These are phyloP conservation scores for Tulasnella calospora DNA, from an alignment of 768 basidiomycete species.

Conservation along the genomic window DNA sequence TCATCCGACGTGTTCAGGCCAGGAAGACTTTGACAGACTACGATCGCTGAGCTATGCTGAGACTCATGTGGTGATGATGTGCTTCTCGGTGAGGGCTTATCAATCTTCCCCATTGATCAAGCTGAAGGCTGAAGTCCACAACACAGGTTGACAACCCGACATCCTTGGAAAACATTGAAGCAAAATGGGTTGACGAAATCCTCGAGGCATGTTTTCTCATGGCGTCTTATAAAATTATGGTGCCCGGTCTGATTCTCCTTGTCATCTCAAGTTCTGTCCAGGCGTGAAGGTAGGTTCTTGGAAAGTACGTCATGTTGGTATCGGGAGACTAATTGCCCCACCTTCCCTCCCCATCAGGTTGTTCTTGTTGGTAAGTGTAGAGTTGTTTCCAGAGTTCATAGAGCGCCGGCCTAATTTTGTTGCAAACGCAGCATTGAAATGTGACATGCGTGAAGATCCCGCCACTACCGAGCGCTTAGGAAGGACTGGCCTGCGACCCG, in stretches of 20 bases:
- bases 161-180: slow-evolving; percentile 94
- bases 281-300: slow-evolving; percentile 73
- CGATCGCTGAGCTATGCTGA: slow-evolving; percentile 95
- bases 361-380: slow-evolving; percentile 75
- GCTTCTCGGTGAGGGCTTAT: slow-evolving; percentile 70
- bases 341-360: slow-evolving; percentile 46
- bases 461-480: slow-evolving; percentile 65
- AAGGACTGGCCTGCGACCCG: slow-evolving; percentile 61
- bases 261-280: slow-evolving; percentile 73
- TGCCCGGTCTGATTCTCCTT: background rate
- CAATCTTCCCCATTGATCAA: background rate
- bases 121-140: background rate
- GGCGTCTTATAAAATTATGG: background rate
- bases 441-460: slow-evolving; percentile 86
- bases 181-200: slow-evolving; percentile 95
- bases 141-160: slow-evolving; percentile 85
- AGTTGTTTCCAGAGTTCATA: background rate
- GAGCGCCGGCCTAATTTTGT: slow-evolving; percentile 4
- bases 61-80: slow-evolving; percentile 93
- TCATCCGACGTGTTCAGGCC: slow-evolving; percentile 53
- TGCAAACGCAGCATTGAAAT: slow-evolving; percentile 72
- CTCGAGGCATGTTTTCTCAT: slow-evolving; percentile 28
- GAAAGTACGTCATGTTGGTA: background rate
- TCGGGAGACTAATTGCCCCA: background rate
- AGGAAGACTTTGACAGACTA: slow-evolving; percentile 92